Base-by-base conservation (phyloP, 2,329 filamentous ascomycete genomes). In the Exophiala sp. region DNA sequence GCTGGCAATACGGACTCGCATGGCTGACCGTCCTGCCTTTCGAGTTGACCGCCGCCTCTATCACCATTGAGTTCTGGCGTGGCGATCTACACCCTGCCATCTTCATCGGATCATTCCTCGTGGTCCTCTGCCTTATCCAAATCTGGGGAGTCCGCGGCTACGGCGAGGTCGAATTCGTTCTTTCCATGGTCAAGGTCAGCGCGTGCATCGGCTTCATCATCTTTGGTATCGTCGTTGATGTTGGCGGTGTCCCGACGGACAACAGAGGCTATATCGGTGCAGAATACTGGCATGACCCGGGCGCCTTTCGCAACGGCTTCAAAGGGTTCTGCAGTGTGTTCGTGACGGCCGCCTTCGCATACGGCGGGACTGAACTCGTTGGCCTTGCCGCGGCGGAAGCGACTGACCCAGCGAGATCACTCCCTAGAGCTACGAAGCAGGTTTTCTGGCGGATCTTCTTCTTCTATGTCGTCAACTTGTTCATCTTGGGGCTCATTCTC, bases 61-160 rank as follows among this genome's bases (percentile, higher is more conserved):
- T 91, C 20, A 91, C 88, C 1, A 83, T 92, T 49, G 78, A 82
- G 12, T 92, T 85, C 67, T 94, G 89, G 89, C 50, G 52, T 55
- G 5, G 38, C 18, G 59, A 68, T 32, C 54, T 71, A 36, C 63
- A 63, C 34, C 60, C 74, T 32, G 72, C 68, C 12, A 66, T 69
- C n/a, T 69, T 69, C 66, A 87, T 95, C 41, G 82, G 87, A 44
- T 72, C 95, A 36, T 95, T 95, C 70, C 78, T 91, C 38, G 49
- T 83, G 32, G 65, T 83, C 48, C 89, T 94, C 63, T 76, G 91
- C 43, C 60, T 71, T 40, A 91, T 95, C 71, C 94, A 95, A 66
- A 69, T 94, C 54, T 91, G 89, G 65, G 89, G 89, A 40, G 85
- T 95, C 62, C 87, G 87, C 66, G 87, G 85, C 18, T 94, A 92